A percentile compares a stretch with the other conserved stretches of the same genome.
phyloP scores from a whole-genome alignment of 495 filamentous ascomycete genomes.

The Penicillium fimorum region DNA sequence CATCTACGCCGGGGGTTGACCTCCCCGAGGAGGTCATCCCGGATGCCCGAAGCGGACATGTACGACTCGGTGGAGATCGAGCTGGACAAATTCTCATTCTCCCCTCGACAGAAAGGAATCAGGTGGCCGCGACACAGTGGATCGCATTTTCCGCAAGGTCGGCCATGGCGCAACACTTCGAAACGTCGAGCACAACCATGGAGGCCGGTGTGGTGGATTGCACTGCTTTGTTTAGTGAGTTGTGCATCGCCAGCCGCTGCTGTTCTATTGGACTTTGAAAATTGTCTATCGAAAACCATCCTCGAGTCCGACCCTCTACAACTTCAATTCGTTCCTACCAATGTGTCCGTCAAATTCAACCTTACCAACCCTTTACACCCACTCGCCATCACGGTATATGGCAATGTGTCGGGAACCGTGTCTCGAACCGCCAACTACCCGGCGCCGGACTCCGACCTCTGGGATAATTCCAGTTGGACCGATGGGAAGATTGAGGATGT shows the following conservation, averaged over 20 bases:
- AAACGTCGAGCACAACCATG: conserved; percentile 23
- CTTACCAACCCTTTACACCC: conserved; percentile 57
- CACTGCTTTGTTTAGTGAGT: conserved; percentile 25
- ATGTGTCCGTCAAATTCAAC: conserved; percentile 72
- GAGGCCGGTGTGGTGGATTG: conserved; percentile 19
- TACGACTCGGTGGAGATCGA: conserved; percentile 27
- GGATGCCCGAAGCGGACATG: conserved; percentile 36
- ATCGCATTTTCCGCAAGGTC: conserved; percentile 13
- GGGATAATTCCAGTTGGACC: conserved; percentile 55
- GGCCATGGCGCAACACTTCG: conserved; percentile 26
- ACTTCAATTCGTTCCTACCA: conserved; percentile 80
- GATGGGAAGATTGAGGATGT: conserved; percentile 75
- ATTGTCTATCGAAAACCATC: conserved; percentile 70
- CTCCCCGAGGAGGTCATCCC: conserved; percentile 51
- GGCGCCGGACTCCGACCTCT: conserved; percentile 44
- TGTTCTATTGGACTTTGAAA: conserved; percentile 71
- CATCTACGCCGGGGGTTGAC: conserved; percentile 42
- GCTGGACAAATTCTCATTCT: conserved; percentile 2
- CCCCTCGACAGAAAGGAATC: conserved; percentile 13
- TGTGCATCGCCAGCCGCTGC: conserved; percentile 40
- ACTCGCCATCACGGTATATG: conserved; percentile 79
- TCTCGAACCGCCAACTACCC: conserved; percentile 49
- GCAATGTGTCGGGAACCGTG: conserved; percentile 75
- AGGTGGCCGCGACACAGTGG: conserved; percentile 12
- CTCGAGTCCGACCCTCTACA: conserved; percentile 49